Conservation (phyloP, 2,329 filamentous ascomycete species). For the Emericellopsis cladophorae region DNA sequence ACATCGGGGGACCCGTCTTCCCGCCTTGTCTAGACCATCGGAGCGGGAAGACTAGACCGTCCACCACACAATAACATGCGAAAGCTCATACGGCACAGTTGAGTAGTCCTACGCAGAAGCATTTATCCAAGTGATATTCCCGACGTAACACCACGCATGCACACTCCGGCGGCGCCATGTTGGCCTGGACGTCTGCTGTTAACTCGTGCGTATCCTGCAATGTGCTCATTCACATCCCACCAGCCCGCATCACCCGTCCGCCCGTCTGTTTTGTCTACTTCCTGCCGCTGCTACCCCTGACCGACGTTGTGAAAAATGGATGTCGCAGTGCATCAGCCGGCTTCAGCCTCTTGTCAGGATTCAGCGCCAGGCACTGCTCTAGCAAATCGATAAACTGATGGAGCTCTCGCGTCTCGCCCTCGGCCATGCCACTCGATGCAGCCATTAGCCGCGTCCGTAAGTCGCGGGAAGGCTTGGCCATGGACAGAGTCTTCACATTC, state of each 20-base stretch:
- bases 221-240: background rate
- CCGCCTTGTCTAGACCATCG: too few relatives aligned
- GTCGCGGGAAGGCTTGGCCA: slow-evolving; percentile 68
- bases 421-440: slow-evolving; percentile 60
- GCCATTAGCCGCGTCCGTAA: slow-evolving; percentile 68
- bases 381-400: slow-evolving; percentile 77
- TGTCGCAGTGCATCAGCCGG: slow-evolving; percentile 79
- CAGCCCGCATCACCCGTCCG: background rate
- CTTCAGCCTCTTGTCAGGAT: slow-evolving; percentile 85
- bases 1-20: too few relatives aligned
- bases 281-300: background rate
- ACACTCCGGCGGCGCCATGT: background rate
- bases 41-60: too few relatives aligned
- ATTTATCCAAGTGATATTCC: background rate
- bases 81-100: too few relatives aligned
- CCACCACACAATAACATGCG: too few relatives aligned
- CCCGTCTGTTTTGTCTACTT: background rate
- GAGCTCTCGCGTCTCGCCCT: slow-evolving; percentile 64
- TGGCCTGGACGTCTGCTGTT: background rate
- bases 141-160: background rate
- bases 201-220: background rate
- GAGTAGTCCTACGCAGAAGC: background rate
- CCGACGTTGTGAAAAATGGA: slow-evolving; percentile 57
- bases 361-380: slow-evolving; percentile 77
- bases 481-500: slow-evolving; percentile 51